A percentile compares a stretch with the other conserved stretches of the same genome.
Evolutionary conservation across 345 rosid genomes (phyloP).

Genomic region (Adansonia digitata): DNA sequence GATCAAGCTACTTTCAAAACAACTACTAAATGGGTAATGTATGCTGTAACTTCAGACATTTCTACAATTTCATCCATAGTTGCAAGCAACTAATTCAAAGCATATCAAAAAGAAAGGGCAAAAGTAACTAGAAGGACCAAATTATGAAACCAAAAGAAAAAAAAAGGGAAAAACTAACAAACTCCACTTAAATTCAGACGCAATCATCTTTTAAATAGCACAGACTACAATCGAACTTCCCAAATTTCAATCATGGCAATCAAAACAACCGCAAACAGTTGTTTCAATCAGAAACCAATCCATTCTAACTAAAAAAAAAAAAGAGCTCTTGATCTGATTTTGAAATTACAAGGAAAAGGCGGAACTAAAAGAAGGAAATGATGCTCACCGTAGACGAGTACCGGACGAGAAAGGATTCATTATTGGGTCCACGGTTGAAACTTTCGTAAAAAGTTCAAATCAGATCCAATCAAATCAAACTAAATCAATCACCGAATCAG

Average conservation of each 20-base stretch:
- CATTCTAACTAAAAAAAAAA: neutral
- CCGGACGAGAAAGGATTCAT: constrained; percentile 98
- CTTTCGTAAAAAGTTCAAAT: constrained; percentile 17
- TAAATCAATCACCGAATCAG: neutral
- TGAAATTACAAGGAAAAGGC: neutral
- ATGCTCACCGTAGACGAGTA: constrained; percentile 83
- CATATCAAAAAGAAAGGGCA: neutral
- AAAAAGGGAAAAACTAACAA: neutral
- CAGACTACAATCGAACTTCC: neutral
- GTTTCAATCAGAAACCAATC: neutral
- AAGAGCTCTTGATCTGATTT: constrained; percentile 10
- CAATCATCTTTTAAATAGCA: neutral
- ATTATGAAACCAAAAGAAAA: neutral
- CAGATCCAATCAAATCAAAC: constrained; percentile 31
- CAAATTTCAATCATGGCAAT: neutral
- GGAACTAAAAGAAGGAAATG: neutral
- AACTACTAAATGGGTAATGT: neutral
- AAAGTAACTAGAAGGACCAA: constrained; percentile 5
- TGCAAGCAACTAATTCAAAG: neutral
- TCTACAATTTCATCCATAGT: neutral
- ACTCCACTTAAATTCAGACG: neutral
- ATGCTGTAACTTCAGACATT: neutral
- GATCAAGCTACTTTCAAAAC: neutral
- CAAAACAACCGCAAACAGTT: constrained; percentile 3
- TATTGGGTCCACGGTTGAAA: constrained; percentile 39